These are phyloP conservation scores for Russula virescens DNA, from an alignment of 768 basidiomycete species.

Conservation along the genomic window DNA sequence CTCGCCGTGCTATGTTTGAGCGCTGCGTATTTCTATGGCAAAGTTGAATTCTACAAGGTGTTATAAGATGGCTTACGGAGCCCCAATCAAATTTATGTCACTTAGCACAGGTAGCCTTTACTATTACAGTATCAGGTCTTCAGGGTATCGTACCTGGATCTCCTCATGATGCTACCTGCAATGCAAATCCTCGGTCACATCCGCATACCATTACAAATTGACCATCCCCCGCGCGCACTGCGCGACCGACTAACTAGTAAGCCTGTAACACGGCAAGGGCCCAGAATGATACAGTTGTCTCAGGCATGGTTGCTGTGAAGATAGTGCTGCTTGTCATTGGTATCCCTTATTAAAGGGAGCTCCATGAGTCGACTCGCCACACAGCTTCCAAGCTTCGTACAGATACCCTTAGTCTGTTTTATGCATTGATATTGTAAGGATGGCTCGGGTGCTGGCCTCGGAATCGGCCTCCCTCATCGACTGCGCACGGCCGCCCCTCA, in stretches of 20 bases:
- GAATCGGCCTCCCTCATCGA: too few species aligned
- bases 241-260: slow-evolving; percentile 78
- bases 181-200: slow-evolving; percentile 82
- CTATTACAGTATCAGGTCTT: too few species aligned
- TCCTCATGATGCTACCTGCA: slow-evolving; percentile 86
- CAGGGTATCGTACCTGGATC: slow-evolving; percentile 98
- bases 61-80: slow-evolving; percentile 97
- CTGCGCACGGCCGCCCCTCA: too few species aligned
- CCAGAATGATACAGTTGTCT: slow-evolving; percentile 61
- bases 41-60: slow-evolving; percentile 81
- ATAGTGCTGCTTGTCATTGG: slow-evolving; percentile 90
- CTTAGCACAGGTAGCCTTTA: too few species aligned
- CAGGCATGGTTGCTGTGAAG: slow-evolving; percentile 97
- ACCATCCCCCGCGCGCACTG: slow-evolving; percentile 96
- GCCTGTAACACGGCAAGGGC: slow-evolving; percentile 58
- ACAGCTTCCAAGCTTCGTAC: slow-evolving; percentile 85
- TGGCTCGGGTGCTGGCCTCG: too few species aligned
- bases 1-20: slow-evolving; percentile 67
- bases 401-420: slow-evolving; percentile 76
- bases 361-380: slow-evolving; percentile 94
- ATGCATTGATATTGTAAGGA: too few species aligned
- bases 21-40: slow-evolving; percentile 95
- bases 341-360: slow-evolving; percentile 91
- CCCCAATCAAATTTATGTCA: slow-evolving; percentile 74
- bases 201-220: slow-evolving; percentile 80